Evolutionary conservation across 2,329 filamentous ascomycete species (phyloP).

Genomic region (Botrytis hyacinthi): DNA sequence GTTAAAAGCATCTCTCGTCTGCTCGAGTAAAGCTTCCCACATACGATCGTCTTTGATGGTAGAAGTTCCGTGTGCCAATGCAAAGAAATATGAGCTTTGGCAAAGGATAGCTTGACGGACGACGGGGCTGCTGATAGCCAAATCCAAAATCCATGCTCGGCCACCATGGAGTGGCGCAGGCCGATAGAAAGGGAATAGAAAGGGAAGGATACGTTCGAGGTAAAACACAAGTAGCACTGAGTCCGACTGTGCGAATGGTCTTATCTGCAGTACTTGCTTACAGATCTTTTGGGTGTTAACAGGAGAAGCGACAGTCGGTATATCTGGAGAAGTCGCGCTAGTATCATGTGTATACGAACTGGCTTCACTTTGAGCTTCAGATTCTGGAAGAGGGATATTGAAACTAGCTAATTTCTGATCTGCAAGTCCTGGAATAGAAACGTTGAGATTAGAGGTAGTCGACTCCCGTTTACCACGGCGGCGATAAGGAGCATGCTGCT

Average conservation of each 20-base stretch:
- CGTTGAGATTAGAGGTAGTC: constrained; percentile 10
- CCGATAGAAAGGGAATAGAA: constrained; percentile 61
- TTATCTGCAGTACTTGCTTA: constrained; percentile 20
- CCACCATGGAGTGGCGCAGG: constrained; percentile 56
- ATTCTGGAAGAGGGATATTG: neutral
- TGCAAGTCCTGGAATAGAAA: constrained; percentile 18
- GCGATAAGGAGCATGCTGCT: constrained; percentile 48
- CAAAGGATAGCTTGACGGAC: constrained; percentile 55
- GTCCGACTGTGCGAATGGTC: constrained; percentile 27
- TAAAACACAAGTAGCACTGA: constrained; percentile 53
- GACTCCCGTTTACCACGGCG: constrained; percentile 42
- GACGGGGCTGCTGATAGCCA: constrained; percentile 55
- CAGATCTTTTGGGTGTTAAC: neutral
- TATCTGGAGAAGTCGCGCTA: constrained; percentile 1
- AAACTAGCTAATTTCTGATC: constrained; percentile 16
- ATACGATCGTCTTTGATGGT: constrained; percentile 39
- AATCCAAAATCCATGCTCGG: constrained; percentile 58
- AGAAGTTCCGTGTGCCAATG: constrained; percentile 23
- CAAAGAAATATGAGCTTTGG: constrained; percentile 57
- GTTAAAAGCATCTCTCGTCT: constrained; percentile 42
- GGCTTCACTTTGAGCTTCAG: neutral
- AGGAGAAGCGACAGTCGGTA: neutral
- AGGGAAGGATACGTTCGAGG: constrained; percentile 60
- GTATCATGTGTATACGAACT: neutral
- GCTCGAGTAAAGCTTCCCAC: constrained; percentile 41